Base-by-base conservation (phyloP, 257 asterid genomes). In the Leonotis leonurus region DNA sequence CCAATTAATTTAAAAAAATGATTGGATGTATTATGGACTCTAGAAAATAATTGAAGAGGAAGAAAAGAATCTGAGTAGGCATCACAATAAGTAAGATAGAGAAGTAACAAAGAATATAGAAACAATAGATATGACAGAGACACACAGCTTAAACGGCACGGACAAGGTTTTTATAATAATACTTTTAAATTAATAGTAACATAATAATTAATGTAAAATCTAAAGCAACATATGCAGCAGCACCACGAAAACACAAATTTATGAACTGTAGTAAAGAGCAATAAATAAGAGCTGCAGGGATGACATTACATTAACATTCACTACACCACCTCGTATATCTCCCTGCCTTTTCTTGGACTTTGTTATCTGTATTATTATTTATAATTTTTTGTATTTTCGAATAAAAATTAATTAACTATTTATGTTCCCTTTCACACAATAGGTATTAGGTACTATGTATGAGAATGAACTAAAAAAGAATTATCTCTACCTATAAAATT, bases 141-240 rank as follows among this genome's bases (percentile, higher is more conserved):
- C 35, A 60, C 65, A 67, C 44, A 40, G 48, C 72, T 69, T 74
- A 60, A 58, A 74, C 79, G 79, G 79, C 79, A 69, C 79, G 79
- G 71, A 69, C 71, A 41, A 53, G 30, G 14, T 16, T 33, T 10
- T 1, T 36, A 50, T 45, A 63, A 20, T 20, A 60, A 17, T 43
- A 41, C 7, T 21, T 20, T 27, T 33, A 3, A 9, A 12, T 1
- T 26, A 45, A 2, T 70, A 12, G 3, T 0, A 21, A 1, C 32
- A 18, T 18, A 8, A 18, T 54, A 35, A 62, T 40, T 17, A 20
- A 49, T 21, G 3, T 1, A 18, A 33, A 29, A 22, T 43, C 5
- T 43, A 44, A 13, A 21, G 16, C 26, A 61, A 33, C 29, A 33
- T 5, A 24, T n/a, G n/a, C n/a, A 1, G 22, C 30, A 60, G 41